Evolutionary conservation across 2,329 filamentous ascomycete species (phyloP).

Genomic region (Didymellaceae sp.): DNA sequence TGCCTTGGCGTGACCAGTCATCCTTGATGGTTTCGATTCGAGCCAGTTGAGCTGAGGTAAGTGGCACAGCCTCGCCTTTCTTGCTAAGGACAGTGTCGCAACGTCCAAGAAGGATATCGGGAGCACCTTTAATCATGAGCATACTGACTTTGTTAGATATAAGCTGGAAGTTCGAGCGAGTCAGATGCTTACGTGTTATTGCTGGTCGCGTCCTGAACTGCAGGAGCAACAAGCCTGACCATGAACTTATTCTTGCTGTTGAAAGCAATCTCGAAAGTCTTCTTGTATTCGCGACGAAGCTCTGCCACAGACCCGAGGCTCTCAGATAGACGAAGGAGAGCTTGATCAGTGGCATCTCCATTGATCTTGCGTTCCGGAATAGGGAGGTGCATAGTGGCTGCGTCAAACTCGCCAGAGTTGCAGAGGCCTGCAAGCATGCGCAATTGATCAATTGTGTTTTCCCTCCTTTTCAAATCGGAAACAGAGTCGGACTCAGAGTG

Average conservation of each 20-base stretch:
- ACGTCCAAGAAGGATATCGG: slow-evolving; percentile 72
- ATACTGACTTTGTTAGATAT: slow-evolving; percentile 42
- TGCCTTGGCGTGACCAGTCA: slow-evolving; percentile 71
- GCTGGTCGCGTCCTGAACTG: slow-evolving; percentile 36
- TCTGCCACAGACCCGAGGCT: slow-evolving; percentile 66
- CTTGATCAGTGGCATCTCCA: slow-evolving; percentile 78
- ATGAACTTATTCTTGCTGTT: slow-evolving; percentile 88
- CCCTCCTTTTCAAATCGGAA: slow-evolving; percentile 28
- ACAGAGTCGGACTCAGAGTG: slow-evolving; percentile 48
- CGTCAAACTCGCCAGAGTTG: slow-evolving; percentile 78
- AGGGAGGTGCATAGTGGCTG: slow-evolving; percentile 64
- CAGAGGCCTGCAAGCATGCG: slow-evolving; percentile 70
- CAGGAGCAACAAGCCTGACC: slow-evolving; percentile 65
- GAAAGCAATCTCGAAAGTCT: slow-evolving; percentile 68
- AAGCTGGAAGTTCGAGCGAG: not conserved
- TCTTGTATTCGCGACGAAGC: slow-evolving; percentile 68
- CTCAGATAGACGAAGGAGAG: slow-evolving; percentile 75
- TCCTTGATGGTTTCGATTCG: slow-evolving; percentile 68
- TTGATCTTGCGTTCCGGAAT: slow-evolving; percentile 69
- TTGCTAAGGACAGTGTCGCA: slow-evolving; percentile 65
- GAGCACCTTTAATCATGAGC: slow-evolving; percentile 79
- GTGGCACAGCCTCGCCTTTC: slow-evolving; percentile 58
- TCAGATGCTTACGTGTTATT: slow-evolving; percentile 29
- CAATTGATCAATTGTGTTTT: slow-evolving; percentile 58
- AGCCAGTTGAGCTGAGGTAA: slow-evolving; percentile 56